Percentiles rank a stretch among this genome's conserved stretches.
Conservation (phyloP, 441 rosid genomes). For the Mallotus repandus region DNA sequence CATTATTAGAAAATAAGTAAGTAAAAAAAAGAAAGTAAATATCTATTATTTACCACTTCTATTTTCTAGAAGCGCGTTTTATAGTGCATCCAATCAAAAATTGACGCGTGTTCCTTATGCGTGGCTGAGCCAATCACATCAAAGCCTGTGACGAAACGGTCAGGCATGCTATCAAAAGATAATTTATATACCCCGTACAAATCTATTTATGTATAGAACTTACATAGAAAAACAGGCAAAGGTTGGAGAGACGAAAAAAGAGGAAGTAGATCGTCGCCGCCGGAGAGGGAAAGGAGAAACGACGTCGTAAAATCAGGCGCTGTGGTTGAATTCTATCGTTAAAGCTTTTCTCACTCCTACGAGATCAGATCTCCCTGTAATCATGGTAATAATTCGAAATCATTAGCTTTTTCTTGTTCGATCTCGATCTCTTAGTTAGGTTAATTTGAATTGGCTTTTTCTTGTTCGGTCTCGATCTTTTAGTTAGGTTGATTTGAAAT, state of each 20-base stretch:
- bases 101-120: conserved; percentile 6
- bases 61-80: neutral
- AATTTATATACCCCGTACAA: neutral
- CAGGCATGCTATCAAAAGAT: conserved; percentile 5
- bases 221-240: neutral
- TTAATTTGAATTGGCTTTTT: neutral
- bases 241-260: neutral
- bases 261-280: neutral
- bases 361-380: conserved; percentile 30
- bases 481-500: neutral
- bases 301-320: conserved; percentile 13
- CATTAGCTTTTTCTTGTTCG: neutral
- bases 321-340: conserved; percentile 10
- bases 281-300: neutral
- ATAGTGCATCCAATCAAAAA: conserved; percentile 1
- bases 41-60: neutral
- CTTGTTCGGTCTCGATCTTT: neutral
- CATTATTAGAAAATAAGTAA: too few relatives aligned
- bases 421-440: neutral
- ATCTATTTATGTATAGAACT: too few relatives aligned
- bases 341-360: conserved; percentile 18
- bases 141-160: conserved; percentile 29
- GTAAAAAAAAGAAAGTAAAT: too few relatives aligned
- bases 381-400: conserved; percentile 34
- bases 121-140: conserved; percentile 25